These are phyloP conservation scores for Vavraia culicis DNA, from an alignment of 371 early-diverging fungal species.

Conservation along the genomic window DNA sequence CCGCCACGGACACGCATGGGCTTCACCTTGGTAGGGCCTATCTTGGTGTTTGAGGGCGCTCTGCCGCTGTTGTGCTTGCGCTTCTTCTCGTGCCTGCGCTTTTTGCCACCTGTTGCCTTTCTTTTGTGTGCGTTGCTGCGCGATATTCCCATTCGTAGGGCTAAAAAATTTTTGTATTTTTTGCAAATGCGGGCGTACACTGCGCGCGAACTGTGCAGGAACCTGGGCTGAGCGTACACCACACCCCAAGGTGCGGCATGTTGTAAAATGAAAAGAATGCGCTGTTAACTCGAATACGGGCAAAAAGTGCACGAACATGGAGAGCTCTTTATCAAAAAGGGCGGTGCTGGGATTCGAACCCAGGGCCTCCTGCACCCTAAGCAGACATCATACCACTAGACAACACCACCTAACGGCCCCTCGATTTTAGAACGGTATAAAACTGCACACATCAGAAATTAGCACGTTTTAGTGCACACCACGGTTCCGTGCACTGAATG, in stretches of 20 bases:
- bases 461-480: too few species aligned
- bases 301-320: too few species aligned
- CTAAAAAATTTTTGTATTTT: slow-evolving; percentile 23
- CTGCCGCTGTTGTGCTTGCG: slow-evolving; percentile 93
- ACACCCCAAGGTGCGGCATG: too few species aligned
- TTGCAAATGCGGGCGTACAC: too few species aligned
- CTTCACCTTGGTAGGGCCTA: slow-evolving; percentile 77
- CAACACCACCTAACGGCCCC: slow-evolving; percentile 45
- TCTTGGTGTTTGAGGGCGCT: slow-evolving; percentile 85
- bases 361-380: slow-evolving; percentile 48
- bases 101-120: slow-evolving; percentile 82
- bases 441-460: too few species aligned
- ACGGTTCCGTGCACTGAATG: too few species aligned
- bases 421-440: too few species aligned
- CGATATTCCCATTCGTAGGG: slow-evolving; percentile 39
- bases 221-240: too few species aligned
- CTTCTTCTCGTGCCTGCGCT: slow-evolving; percentile 87
- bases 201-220: too few species aligned
- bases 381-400: slow-evolving; percentile 47
- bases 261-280: too few species aligned
- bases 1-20: slow-evolving; percentile 88
- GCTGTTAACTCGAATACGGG: too few species aligned
- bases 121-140: slow-evolving; percentile 60
- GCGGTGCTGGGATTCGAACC: slow-evolving; percentile 47
- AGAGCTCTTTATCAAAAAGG: too few species aligned